Percentiles rank a stretch among this genome's conserved stretches.
These are phyloP conservation scores for Sporothrix inflata DNA, from an alignment of 2,329 filamentous ascomycete genomes.

Conservation along the genomic window DNA sequence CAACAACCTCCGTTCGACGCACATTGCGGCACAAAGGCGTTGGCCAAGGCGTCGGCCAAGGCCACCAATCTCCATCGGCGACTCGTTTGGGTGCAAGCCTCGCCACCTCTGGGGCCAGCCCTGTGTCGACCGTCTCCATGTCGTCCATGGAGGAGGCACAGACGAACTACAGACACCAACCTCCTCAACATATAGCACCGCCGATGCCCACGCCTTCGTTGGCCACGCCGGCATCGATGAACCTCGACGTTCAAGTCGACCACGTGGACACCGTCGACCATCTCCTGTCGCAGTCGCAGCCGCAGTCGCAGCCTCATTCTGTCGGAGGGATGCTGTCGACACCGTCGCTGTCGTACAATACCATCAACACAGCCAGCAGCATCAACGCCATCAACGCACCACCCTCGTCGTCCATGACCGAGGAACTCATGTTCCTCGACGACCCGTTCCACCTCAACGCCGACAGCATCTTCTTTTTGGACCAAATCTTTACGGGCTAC, in stretches of 20 bases:
- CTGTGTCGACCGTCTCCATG: neutral
- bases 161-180: neutral
- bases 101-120: neutral
- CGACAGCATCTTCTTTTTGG: conserved; percentile 37
- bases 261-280: neutral
- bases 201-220: neutral
- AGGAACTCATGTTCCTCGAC: conserved; percentile 28
- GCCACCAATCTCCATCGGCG: neutral
- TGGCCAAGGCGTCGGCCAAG: neutral
- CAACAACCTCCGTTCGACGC: conserved; percentile 16
- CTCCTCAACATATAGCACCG: neutral
- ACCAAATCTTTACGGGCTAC: conserved; percentile 36
- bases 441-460: conserved; percentile 34
- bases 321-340: too few species aligned
- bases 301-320: neutral
- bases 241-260: neutral
- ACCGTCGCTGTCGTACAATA: neutral
- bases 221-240: neutral
- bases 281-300: neutral
- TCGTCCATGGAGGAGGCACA: neutral
- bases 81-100: neutral
- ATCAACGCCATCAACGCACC: neutral
- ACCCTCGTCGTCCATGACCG: conserved; percentile 4
- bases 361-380: neutral
- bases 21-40: conserved; percentile 1